Base-by-base conservation (phyloP, 2,329 filamentous ascomycete species). In the Coniochaeta sp. region DNA sequence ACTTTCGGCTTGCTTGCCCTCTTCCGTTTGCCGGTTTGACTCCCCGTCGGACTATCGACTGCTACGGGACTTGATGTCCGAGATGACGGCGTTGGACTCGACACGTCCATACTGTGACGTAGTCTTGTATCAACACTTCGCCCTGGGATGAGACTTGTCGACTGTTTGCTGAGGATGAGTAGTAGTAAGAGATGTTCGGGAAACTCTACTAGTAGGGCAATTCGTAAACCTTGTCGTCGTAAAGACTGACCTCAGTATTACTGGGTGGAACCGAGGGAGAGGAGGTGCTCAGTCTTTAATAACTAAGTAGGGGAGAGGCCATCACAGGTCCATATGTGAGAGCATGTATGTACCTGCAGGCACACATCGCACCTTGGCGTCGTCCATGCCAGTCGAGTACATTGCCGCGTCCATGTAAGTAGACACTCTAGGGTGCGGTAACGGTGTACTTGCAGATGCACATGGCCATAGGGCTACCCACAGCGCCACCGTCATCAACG, bases 1-100 rank as follows among this genome's bases (percentile, higher is more conserved):
- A 65, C 64, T 22, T 65, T 65, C 5, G 64, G 62, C 8, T 58
- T 63, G 58, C 63, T 64, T 19, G 59, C 61, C 34, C 60, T 26
- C 47, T 52, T 52, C 3, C 47, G 47, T 52, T 52, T 52, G 26
- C 47, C 47, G 10, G 50, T 40, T 57, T 61, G 47, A 14, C 47
- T 52, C 14, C 30, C 47, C 22, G 47, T 30, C 47, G 47, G 47
- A 52, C 47, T 52, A 30, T 24, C 47, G 24, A 30, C 47, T n/a
- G 47, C 24, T 28, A 52, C 47, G 24, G 47, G 47, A 52, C 22
- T 28, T 3, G 24, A 52, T 52, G 47, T 52, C 47, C 47, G 47
- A 3, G 47, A 52, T 17, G 47, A 28, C 16, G 47, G 16, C 7
- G 22, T 5, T n/a, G 47, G 47, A 30, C 24, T 52, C 9, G 47